These are phyloP conservation scores for Podaxis mareebaensis DNA, from an alignment of 768 basidiomycete genomes.

Conservation along the genomic window DNA sequence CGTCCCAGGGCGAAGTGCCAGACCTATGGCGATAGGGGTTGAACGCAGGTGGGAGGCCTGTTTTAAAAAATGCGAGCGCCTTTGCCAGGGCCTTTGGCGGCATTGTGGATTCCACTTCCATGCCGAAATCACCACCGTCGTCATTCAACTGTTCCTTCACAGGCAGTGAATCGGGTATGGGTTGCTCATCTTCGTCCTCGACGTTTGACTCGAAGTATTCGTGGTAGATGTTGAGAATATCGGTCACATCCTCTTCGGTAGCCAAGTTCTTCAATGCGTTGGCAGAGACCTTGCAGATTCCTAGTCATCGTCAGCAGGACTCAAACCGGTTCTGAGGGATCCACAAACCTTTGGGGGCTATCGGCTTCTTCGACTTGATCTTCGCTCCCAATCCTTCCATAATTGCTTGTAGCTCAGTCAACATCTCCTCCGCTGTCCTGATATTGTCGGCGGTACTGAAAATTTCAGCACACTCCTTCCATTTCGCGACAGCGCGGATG, in stretches of 20 bases:
- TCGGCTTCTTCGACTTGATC: background rate
- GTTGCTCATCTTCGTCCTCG: background rate
- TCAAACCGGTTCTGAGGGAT: background rate
- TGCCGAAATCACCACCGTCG: background rate
- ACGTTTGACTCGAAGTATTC: conserved; percentile 3
- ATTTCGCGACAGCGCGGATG: background rate
- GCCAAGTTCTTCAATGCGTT: background rate
- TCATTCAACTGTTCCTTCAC: background rate
- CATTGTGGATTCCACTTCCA: background rate
- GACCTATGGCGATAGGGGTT: background rate
- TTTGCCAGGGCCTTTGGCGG: background rate
- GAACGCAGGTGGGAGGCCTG: background rate
- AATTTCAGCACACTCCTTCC: conserved; percentile 1
- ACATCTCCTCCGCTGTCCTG: background rate
- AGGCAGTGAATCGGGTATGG: background rate
- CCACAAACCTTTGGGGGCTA: background rate
- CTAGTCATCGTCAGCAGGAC: background rate
- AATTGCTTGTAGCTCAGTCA: background rate
- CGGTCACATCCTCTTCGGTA: conserved; percentile 1
- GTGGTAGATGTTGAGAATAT: background rate
- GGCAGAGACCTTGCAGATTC: background rate
- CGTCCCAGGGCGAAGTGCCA: background rate
- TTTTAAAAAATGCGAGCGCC: background rate
- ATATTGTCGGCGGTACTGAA: background rate
- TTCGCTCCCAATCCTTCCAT: background rate